A percentile compares a stretch with the other conserved stretches of the same genome.
phyloP scores from a whole-genome alignment of 192 early-diverging fungal species.

The Funneliformis geosporum region DNA sequence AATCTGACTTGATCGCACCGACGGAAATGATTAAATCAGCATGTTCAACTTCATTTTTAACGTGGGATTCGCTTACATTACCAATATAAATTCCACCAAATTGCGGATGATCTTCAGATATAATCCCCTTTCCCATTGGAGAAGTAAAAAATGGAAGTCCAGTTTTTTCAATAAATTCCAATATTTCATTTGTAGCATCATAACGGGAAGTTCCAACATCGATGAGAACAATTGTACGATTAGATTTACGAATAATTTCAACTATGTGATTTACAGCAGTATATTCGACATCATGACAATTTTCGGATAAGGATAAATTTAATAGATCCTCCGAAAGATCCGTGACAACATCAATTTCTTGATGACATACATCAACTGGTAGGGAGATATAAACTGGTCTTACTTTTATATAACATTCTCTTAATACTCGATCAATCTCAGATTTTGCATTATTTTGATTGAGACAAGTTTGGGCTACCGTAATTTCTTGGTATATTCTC shows the following conservation, averaged over 20 bases:
- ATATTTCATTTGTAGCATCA: conserved; percentile 36
- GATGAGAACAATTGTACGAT: conserved; percentile 46
- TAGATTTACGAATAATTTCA: conserved; percentile 36
- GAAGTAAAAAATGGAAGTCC: conserved; percentile 46
- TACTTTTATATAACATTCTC: conserved; percentile 32
- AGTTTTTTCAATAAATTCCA: conserved; percentile 39
- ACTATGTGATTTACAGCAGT: conserved; percentile 41
- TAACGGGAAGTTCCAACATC: conserved; percentile 49
- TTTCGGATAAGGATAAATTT: conserved; percentile 28
- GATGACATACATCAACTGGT: conserved; percentile 44
- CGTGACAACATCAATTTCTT: conserved; percentile 30
- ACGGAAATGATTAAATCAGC: conserved; percentile 46
- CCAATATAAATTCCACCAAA: conserved; percentile 49
- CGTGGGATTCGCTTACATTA: conserved; percentile 36
- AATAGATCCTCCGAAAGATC: conserved; percentile 35
- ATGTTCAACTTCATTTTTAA: conserved; percentile 40
- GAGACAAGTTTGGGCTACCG: conserved; percentile 42
- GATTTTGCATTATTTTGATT: conserved; percentile 37
- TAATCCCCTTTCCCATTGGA: conserved; percentile 51
- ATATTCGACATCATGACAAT: conserved; percentile 37
- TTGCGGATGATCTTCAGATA: conserved; percentile 39
- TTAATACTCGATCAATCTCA: conserved; percentile 49
- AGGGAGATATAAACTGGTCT: conserved; percentile 50
- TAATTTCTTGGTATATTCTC: conserved; percentile 48
- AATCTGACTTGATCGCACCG: conserved; percentile 50